phyloP scores from a whole-genome alignment of 768 basidiomycete species.

The Lepiota brunneoincarnata region DNA sequence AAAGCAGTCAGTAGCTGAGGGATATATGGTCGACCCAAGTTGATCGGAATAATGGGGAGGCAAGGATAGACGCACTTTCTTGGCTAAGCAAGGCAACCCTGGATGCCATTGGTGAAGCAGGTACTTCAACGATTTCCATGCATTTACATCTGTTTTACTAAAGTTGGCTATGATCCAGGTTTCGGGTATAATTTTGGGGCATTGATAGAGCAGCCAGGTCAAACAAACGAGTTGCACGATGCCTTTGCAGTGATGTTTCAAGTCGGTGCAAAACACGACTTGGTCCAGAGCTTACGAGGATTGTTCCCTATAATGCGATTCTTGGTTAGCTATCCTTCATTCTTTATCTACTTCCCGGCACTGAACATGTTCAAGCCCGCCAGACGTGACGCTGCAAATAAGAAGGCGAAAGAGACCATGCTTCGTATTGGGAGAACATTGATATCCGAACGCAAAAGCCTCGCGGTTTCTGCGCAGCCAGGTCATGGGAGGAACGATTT shows the following conservation, averaged over 20 bases:
- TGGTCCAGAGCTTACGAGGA: conserved; percentile 28
- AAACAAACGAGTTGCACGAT: conserved; percentile 47
- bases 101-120: conserved; percentile 73
- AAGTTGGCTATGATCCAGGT: conserved; percentile 15
- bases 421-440: conserved; percentile 49
- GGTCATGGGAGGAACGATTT: conserved; percentile 48
- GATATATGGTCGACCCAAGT: conserved; percentile 43
- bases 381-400: conserved; percentile 25
- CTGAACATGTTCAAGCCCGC: conserved; percentile 24
- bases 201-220: conserved; percentile 17
- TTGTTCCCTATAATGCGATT: conserved; percentile 33
- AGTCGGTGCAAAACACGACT: conserved; percentile 33
- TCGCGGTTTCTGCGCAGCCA: conserved; percentile 28
- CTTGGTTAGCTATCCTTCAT: conserved; percentile 27
- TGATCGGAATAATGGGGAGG: conserved; percentile 20
- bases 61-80: conserved; percentile 52
- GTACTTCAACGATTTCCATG: conserved; percentile 23
- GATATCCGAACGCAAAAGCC: conserved; percentile 43
- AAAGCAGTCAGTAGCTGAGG: conserved; percentile 35
- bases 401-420: conserved; percentile 40
- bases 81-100: conserved; percentile 69
- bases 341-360: not conserved
- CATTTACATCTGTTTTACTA: no score
- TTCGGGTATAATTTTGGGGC: conserved; percentile 34
- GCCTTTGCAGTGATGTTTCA: conserved; percentile 55